Evolutionary conservation across 1,139 yeast genomes (phyloP).

Genomic region (Zygoascus meyerae): DNA sequence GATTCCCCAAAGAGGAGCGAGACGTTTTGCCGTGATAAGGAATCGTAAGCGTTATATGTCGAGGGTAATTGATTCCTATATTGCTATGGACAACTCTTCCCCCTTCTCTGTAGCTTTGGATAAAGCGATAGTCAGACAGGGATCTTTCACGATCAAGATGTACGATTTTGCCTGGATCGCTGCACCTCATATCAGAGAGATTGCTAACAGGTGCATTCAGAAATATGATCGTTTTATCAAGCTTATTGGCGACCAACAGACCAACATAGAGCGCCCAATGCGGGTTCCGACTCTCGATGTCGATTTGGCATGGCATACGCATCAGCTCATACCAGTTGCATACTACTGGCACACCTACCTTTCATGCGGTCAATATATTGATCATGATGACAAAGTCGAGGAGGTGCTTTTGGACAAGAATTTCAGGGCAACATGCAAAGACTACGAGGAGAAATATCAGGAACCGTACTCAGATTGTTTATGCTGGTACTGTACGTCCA

Average conservation of each 20-base stretch:
- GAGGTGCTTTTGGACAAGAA: slow-evolving; percentile 25
- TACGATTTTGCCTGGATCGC: slow-evolving; percentile 33
- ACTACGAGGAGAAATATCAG: slow-evolving; percentile 24
- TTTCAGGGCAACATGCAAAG: slow-evolving; percentile 26
- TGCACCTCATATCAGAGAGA: slow-evolving; percentile 26
- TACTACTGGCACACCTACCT: slow-evolving; percentile 29
- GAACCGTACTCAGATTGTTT: slow-evolving; percentile 32
- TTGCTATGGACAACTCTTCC: slow-evolving; percentile 8
- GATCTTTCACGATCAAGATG: slow-evolving; percentile 34
- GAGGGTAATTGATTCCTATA: too few species aligned
- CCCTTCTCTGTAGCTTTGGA: slow-evolving; percentile 30
- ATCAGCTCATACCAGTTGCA: slow-evolving; percentile 31
- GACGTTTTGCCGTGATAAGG: too few species aligned
- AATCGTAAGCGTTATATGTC: too few species aligned
- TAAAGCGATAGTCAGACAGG: slow-evolving; percentile 35
- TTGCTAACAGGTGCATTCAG: slow-evolving; percentile 25
- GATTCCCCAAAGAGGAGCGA: too few species aligned
- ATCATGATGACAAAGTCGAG: slow-evolving; percentile 35
- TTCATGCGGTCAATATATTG: slow-evolving; percentile 22
- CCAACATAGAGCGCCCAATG: slow-evolving; percentile 12
- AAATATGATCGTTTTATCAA: slow-evolving; percentile 33
- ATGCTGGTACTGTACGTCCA: slow-evolving; percentile 30
- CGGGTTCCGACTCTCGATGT: slow-evolving; percentile 40
- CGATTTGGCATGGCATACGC: slow-evolving; percentile 42
- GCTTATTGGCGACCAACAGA: slow-evolving; percentile 18